Conservation (phyloP, 1,284 basidiomycete genomes). For the Coniferiporia weirii region DNA sequence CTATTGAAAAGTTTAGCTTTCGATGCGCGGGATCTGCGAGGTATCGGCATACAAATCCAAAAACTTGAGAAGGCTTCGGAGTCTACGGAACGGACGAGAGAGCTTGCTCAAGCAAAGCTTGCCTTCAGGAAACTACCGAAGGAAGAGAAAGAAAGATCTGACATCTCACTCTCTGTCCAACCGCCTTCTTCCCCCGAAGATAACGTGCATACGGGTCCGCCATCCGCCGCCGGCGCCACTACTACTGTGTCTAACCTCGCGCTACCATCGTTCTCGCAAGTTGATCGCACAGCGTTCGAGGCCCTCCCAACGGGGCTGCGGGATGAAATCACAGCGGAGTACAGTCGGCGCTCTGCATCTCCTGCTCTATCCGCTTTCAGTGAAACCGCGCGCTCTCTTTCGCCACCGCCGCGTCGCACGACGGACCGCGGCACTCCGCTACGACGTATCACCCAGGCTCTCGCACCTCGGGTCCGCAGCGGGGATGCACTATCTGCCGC, state of each 20-base stretch:
- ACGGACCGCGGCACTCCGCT: slow-evolving; percentile 18
- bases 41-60: slow-evolving; percentile 89
- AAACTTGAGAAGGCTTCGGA: slow-evolving; percentile 60
- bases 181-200: slow-evolving; percentile 31
- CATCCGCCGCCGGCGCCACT: slow-evolving; percentile 2
- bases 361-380: slow-evolving; percentile 27
- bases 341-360: slow-evolving; percentile 52
- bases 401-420: slow-evolving; percentile 6
- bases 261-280: slow-evolving; percentile 67
- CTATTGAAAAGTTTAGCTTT: slow-evolving; percentile 71
- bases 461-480: slow-evolving; percentile 45
- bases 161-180: slow-evolving; percentile 25
- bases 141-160: slow-evolving; percentile 19
- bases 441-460: slow-evolving; percentile 47
- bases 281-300: slow-evolving; percentile 67
- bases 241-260: slow-evolving; percentile 25
- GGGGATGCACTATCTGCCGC: slow-evolving; percentile 36
- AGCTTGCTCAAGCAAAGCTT: slow-evolving; percentile 47
- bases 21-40: slow-evolving; percentile 85
- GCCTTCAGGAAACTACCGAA: slow-evolving; percentile 36
- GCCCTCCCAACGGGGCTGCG: slow-evolving; percentile 69
- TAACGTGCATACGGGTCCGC: slow-evolving; percentile 19
- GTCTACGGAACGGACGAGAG: slow-evolving; percentile 22
- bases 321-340: slow-evolving; percentile 64
- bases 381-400: slow-evolving; percentile 9